Evolutionary conservation across 2,329 filamentous ascomycete genomes (phyloP).

Genomic region (Leptographium radiaticola): DNA sequence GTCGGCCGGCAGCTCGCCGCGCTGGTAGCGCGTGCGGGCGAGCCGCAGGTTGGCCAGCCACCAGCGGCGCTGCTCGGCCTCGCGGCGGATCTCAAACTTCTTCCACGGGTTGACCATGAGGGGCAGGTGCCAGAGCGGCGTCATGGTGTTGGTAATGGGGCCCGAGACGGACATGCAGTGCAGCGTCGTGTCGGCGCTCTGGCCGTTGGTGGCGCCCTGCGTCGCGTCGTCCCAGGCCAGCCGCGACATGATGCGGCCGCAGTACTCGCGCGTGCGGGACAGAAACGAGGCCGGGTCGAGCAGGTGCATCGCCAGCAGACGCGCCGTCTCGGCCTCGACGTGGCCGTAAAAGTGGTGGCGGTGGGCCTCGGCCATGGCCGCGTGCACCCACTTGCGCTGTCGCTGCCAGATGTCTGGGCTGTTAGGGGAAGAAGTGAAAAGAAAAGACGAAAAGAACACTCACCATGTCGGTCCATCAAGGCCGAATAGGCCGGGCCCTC

Average conservation of each 20-base stretch:
- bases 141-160: slow-evolving; percentile 34
- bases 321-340: slow-evolving; percentile 31
- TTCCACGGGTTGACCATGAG: slow-evolving; percentile 34
- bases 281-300: slow-evolving; percentile 33
- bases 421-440: too few species aligned
- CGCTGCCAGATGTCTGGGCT: slow-evolving; percentile 30
- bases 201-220: slow-evolving; percentile 30
- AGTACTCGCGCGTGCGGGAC: slow-evolving; percentile 32
- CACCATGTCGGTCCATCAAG: slow-evolving; percentile 36
- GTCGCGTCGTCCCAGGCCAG: slow-evolving; percentile 37
- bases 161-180: slow-evolving; percentile 39
- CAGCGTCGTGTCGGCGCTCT: slow-evolving; percentile 32
- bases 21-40: slow-evolving; percentile 26
- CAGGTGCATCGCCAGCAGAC: slow-evolving; percentile 31
- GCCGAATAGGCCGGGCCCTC: slow-evolving; percentile 33
- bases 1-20: slow-evolving; percentile 27
- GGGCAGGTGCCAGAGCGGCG: slow-evolving; percentile 33
- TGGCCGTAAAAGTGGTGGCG: slow-evolving; percentile 32
- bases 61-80: slow-evolving; percentile 30
- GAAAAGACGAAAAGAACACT: slow-evolving; percentile 9
- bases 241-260: slow-evolving; percentile 35
- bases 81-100: slow-evolving; percentile 29
- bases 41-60: slow-evolving; percentile 29
- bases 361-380: slow-evolving; percentile 27
- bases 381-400: slow-evolving; percentile 38